Conservation (phyloP, 169 alveolate genomes). For the Plasmodium inui region DNA sequence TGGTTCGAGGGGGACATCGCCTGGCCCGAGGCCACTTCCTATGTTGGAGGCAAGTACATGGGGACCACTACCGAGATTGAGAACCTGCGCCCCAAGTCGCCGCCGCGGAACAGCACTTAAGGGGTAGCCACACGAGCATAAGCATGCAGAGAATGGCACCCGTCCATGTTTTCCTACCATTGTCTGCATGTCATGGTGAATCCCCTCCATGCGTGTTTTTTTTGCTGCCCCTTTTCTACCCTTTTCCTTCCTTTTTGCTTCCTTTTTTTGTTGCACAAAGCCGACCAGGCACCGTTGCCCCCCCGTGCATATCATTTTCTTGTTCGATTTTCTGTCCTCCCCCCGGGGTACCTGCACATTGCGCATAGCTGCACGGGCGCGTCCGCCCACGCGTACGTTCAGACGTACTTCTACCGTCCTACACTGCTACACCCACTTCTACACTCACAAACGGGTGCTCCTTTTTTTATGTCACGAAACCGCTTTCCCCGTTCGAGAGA, state of each 20-base stretch:
- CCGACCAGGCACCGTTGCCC: neutral
- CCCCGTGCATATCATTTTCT: neutral
- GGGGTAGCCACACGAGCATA: neutral
- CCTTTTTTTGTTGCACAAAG: neutral
- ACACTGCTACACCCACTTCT: neutral
- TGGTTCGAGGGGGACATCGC: slow-evolving; percentile 89
- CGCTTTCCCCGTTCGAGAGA: neutral
- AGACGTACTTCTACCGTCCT: neutral
- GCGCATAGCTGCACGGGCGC: neutral
- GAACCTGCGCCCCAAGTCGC: slow-evolving; percentile 91
- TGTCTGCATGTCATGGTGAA: neutral
- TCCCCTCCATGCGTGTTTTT: neutral
- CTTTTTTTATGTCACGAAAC: neutral
- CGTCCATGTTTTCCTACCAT: neutral
- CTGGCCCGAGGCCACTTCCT: slow-evolving; percentile 88
- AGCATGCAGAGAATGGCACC: neutral
- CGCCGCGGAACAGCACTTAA: slow-evolving; percentile 78
- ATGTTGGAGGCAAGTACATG: slow-evolving; percentile 90
- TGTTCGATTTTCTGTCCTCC: neutral
- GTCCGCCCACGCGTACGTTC: neutral
- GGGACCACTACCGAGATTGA: slow-evolving; percentile 92
- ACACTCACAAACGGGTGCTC: neutral
- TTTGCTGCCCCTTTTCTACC: slow-evolving; percentile 17
- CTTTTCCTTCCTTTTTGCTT: too few relatives aligned
- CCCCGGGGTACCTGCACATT: neutral